Evolutionary conservation across 371 early-diverging fungal genomes (phyloP).

Genomic region (Lichtheimia ramosa): DNA sequence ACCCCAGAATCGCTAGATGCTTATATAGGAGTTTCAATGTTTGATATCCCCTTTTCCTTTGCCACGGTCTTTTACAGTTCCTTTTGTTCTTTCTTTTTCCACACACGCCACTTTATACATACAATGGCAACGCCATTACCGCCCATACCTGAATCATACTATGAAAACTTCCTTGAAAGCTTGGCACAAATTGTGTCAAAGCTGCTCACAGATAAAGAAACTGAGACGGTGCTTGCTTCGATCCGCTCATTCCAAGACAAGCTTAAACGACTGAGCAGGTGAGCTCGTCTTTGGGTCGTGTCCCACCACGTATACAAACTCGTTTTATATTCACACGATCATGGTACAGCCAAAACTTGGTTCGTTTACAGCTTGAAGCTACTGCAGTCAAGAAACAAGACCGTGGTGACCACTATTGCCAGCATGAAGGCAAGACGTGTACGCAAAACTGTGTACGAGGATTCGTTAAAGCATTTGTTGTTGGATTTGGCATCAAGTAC

Average conservation of each 20-base stretch:
- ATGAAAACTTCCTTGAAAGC: slow-evolving; percentile 79
- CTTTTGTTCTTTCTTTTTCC: not conserved
- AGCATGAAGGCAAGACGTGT: slow-evolving; percentile 79
- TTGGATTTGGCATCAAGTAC: slow-evolving; percentile 75
- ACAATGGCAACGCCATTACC: slow-evolving; percentile 1
- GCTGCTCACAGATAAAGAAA: slow-evolving; percentile 81
- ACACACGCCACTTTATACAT: too few species aligned
- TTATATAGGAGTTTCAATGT: too few species aligned
- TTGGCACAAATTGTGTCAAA: slow-evolving; percentile 74
- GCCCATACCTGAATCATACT: slow-evolving; percentile 38
- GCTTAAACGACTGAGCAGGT: slow-evolving; percentile 69
- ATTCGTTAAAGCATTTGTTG: slow-evolving; percentile 71
- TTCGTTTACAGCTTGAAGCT: slow-evolving; percentile 51
- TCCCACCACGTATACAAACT: not conserved
- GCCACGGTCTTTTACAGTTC: not conserved
- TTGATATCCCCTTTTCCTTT: too few species aligned
- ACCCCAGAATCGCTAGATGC: too few species aligned
- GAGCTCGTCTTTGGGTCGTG: not conserved
- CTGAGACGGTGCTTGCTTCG: slow-evolving; percentile 68
- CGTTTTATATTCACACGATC: not conserved
- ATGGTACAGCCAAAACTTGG: slow-evolving; percentile 58
- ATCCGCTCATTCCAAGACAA: slow-evolving; percentile 72
- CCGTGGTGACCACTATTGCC: slow-evolving; percentile 43
- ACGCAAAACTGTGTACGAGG: slow-evolving; percentile 73
- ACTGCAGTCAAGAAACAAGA: slow-evolving; percentile 14